Evolutionary conservation across 495 filamentous ascomycete species (phyloP).

Genomic region (Aspergillus baeticus): DNA sequence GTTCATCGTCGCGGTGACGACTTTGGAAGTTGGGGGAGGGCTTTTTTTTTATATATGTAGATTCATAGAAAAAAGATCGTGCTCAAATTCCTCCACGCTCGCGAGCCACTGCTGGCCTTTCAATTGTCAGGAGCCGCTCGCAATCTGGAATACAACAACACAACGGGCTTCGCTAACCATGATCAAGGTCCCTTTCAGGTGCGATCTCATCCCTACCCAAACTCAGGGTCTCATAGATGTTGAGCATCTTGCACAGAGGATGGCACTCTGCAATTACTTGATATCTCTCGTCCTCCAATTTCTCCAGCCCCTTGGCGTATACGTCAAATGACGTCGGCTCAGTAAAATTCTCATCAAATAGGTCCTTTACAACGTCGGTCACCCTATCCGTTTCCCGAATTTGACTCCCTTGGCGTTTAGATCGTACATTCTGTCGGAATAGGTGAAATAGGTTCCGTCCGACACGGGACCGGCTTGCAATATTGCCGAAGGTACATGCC

Average conservation of each 20-base stretch:
- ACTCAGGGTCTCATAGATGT: constrained; percentile 43
- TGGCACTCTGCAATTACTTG: constrained; percentile 24
- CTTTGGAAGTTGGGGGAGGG: not conserved
- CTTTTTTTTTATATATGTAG: too few species aligned
- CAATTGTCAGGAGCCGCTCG: too few species aligned
- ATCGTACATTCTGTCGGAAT: constrained; percentile 37
- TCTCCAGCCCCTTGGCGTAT: constrained; percentile 39
- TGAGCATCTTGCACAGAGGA: constrained; percentile 42
- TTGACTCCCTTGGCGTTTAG: constrained; percentile 32
- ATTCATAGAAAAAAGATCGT: too few species aligned
- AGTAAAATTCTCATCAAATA: constrained; percentile 36
- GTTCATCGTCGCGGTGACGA: not conserved
- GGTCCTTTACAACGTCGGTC: constrained; percentile 35
- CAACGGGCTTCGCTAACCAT: not conserved
- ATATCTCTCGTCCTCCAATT: constrained; percentile 36
- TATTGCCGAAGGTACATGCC: constrained; percentile 35
- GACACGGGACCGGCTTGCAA: constrained; percentile 39
- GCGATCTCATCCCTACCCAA: constrained; percentile 38
- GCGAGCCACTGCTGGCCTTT: too few species aligned
- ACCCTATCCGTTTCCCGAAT: constrained; percentile 24
- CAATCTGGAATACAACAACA: not conserved
- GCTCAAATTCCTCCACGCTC: too few species aligned
- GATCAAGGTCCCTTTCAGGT: constrained; percentile 17
- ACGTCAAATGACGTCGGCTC: constrained; percentile 28
- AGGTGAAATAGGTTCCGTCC: constrained; percentile 43